A percentile compares a stretch with the other conserved stretches of the same genome.
These are phyloP conservation scores for Mortierella alpina DNA, from an alignment of 192 early-diverging fungal genomes.

Conservation along the genomic window DNA sequence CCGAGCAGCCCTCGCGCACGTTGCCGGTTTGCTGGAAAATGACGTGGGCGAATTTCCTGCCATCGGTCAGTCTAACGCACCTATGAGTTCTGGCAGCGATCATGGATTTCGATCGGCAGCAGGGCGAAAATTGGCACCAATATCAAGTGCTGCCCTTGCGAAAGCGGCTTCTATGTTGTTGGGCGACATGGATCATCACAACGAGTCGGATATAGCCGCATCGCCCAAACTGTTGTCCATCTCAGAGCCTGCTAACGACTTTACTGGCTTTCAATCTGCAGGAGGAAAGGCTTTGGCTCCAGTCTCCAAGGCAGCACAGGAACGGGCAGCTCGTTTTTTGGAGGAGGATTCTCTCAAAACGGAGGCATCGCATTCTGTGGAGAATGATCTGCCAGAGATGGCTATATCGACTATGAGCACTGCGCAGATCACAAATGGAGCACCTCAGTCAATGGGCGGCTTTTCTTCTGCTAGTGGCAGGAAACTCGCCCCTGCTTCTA, in stretches of 20 bases:
- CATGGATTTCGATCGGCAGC: too few relatives aligned
- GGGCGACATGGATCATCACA: background rate
- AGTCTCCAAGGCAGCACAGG: constrained; percentile 20
- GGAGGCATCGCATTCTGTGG: background rate
- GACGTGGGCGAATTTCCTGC: too few relatives aligned
- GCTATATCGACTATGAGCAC: background rate
- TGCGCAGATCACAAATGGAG: background rate
- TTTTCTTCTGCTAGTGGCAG: constrained; percentile 28
- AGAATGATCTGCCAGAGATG: background rate
- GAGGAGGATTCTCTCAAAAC: constrained; percentile 3
- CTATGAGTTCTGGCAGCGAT: too few relatives aligned
- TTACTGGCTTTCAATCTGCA: constrained; percentile 21
- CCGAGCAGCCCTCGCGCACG: too few relatives aligned
- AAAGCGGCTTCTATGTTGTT: too few relatives aligned
- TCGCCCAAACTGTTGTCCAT: background rate
- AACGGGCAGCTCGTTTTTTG: constrained; percentile 15
- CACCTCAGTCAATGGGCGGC: background rate
- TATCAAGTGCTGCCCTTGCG: too few relatives aligned
- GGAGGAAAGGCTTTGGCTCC: constrained; percentile 20
- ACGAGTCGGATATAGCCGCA: background rate
- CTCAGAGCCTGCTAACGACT: background rate
- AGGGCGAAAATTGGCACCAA: too few relatives aligned
- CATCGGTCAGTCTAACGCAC: too few relatives aligned
- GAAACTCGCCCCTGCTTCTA: constrained; percentile 14
- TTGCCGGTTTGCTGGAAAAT: too few relatives aligned